Base-by-base conservation (phyloP, 257 asterid species). In the Solanum clarkiae region DNA sequence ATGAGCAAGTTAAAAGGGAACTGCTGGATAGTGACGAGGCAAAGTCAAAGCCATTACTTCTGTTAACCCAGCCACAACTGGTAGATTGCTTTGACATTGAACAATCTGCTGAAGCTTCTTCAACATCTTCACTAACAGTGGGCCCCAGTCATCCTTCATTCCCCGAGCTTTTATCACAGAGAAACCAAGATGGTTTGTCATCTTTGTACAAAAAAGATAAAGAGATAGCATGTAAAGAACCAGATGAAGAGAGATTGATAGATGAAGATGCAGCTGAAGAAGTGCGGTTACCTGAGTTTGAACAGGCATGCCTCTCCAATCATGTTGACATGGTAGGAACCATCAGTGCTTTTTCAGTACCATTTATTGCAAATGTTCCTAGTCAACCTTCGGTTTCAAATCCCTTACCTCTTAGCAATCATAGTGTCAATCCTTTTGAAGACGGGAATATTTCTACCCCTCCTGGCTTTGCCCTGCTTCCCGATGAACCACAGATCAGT, bases 401-500 rank as follows among this genome's bases (percentile, higher is more conserved):
- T 87, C 85, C 88, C 85, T 91, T 89, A 65, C 84, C 87, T 59
- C 85, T 69, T 26, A 86, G 80, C 51, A 85, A 75, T 85, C 10
- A 49, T 87, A 88, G 55, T 20, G 86, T 20, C 72, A 86, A 89
- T 86, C 85, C 88, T 22, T 63, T 88, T 83, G 91, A 79, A 55
- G 82, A 85, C 32, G 57, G 87, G 40, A 89, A 85, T 89, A 86
- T 59, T 70, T 86, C 88, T 79, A 79, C 54, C 36, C 68, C 90
- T 82, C 90, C 93, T 82, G 90, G 87, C 56, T 69, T 85, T 81
- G 36, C 84, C 80, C 62, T 75, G 70, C 90, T 87, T 75, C 86
- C 88, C 36, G 89, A 82, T 86, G 84, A 88, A 74, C 87, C 86
- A 75, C 90, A 84, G 89, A 68, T 85, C 71, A 86, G 86, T 80